A percentile compares a stretch with the other conserved stretches of the same genome.
Evolutionary conservation across 495 filamentous ascomycete genomes (phyloP).

Genomic region (Annulohypoxylon bovei): DNA sequence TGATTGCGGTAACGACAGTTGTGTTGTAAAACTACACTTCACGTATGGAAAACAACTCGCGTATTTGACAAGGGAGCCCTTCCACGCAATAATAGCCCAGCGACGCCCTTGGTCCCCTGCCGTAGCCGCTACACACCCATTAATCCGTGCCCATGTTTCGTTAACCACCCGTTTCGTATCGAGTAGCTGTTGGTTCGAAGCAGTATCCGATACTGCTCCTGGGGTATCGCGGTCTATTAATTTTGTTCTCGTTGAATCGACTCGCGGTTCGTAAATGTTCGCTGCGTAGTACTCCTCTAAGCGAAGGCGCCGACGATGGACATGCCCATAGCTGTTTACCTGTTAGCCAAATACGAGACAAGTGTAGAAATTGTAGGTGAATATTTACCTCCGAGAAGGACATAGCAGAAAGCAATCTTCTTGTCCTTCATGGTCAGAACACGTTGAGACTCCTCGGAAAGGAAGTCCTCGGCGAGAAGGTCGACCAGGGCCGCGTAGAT

Average conservation of each 20-base stretch:
- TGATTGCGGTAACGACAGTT: conserved; percentile 41
- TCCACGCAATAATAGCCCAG: conserved; percentile 5
- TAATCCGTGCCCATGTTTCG: conserved; percentile 8
- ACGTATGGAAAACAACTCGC: conserved; percentile 22
- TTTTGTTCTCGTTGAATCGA: background rate
- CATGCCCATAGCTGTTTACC: conserved; percentile 58
- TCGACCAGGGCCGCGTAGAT: conserved; percentile 72
- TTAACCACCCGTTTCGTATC: background rate
- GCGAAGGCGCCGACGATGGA: conserved; percentile 69
- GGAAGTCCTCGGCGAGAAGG: conserved; percentile 70
- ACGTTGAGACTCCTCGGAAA: conserved; percentile 62
- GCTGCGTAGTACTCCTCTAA: conserved; percentile 32
- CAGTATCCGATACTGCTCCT: background rate
- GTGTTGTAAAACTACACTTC: conserved; percentile 41
- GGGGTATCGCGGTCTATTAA: conserved; percentile 19
- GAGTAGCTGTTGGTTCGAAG: conserved; percentile 12
- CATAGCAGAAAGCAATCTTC: conserved; percentile 52
- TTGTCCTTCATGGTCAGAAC: conserved; percentile 58
- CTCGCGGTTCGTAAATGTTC: conserved; percentile 10
- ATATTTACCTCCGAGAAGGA: conserved; percentile 56
- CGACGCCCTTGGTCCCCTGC: conserved; percentile 12
- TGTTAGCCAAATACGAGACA: conserved; percentile 29
- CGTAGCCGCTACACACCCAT: conserved; percentile 13
- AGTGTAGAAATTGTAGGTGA: background rate
- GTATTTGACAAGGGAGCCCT: conserved; percentile 30